These are phyloP conservation scores for Cutaneotrichosporon sp. DNA, from an alignment of 1,284 basidiomycete species.

Conservation along the genomic window DNA sequence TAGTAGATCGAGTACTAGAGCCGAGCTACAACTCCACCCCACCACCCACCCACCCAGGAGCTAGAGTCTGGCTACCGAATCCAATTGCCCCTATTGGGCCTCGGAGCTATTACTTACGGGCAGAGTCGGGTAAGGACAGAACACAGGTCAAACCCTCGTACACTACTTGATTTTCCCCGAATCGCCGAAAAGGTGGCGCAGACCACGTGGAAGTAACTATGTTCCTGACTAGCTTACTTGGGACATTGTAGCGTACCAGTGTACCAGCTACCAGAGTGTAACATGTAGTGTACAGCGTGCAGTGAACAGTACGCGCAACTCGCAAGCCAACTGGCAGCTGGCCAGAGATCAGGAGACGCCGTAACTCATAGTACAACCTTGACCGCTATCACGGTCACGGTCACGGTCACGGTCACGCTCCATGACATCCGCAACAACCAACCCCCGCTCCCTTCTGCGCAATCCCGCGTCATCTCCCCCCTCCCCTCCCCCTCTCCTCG, in stretches of 20 bases:
- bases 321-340: no score
- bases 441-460: background rate
- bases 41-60: no score
- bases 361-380: no score
- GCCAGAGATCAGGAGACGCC: no score
- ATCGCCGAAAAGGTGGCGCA: background rate
- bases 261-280: no score
- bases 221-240: no score
- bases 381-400: no score
- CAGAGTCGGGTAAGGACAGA: background rate
- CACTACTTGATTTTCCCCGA: background rate
- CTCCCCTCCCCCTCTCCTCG: background rate
- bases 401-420: no score
- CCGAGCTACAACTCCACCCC: slow-evolving; percentile 9
- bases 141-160: background rate
- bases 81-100: slow-evolving; percentile 1
- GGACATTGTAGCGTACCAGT: no score
- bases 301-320: no score
- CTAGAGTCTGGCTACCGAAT: no score
- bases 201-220: background rate
- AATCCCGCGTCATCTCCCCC: background rate
- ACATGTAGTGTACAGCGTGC: no score
- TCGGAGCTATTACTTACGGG: background rate
- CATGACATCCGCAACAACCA: background rate
- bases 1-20: background rate